Evolutionary conservation across 305 asterid genomes (phyloP), one percentile per base, ranked within the genome.

Genomic region (Coffea humblotiana): DNA sequence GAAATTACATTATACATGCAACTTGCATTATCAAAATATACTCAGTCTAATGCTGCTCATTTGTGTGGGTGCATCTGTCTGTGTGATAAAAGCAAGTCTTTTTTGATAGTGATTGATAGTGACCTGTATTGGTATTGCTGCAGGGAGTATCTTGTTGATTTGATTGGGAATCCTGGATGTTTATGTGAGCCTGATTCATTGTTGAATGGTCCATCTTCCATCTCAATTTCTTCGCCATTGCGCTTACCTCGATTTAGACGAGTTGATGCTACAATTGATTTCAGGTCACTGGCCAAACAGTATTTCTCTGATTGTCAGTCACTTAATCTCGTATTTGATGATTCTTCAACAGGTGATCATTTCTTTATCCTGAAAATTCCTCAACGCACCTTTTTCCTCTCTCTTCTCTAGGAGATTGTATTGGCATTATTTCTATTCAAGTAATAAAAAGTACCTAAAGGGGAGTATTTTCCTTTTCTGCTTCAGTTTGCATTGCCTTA

Each of bases 61-160:
- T 16, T 63, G 11, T 61, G 49, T 63, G 1, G 23, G 11, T 76
- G 13, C 21, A 21, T 45, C 29, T 32, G 5, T 45, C 23, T 43
- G 54, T 8, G 45, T 68, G 69, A 66, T 45, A 32, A 25, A 37
- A 54, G 1, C 9, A 7, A 25, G 15, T 43, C 13, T 60, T 40
- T 40, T 19, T 40, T 47, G 12, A 7, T 8, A 43, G 40, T 51
- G 45, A 21, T 25, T 54, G 43, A 23, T 10, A 21, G 60, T 81
- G 69, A 81, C 77, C 64, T 78, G 58, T 88, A 67, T 72, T 67
- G 64, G 54, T 85, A 79, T 74, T 83, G 77, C 81, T 80, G 65
- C 97, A 96, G 98, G 97, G 99, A 94, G 84, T 90, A 84, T 88
- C 89, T 91, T 78, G 90, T 94, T 83, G 98, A 96, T 89, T 89